These are phyloP conservation scores for Cladosporium sp. DNA, from an alignment of 2,329 filamentous ascomycete genomes.

Conservation along the genomic window DNA sequence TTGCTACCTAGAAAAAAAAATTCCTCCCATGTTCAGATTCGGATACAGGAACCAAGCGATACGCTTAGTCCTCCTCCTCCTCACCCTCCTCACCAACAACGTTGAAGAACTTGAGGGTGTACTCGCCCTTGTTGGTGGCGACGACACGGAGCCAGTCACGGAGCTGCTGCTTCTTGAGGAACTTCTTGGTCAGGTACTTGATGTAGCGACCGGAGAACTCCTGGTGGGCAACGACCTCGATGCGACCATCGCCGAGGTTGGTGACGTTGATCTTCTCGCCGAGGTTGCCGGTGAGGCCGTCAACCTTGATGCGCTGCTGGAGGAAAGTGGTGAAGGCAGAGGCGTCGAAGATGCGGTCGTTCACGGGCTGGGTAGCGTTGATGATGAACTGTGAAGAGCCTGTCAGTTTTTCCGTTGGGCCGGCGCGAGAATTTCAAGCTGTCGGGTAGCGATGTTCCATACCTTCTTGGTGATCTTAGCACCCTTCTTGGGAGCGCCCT, in stretches of 20 bases:
- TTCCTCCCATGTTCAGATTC: constrained; percentile 17
- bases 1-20: constrained; percentile 11
- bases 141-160: constrained; percentile 99
- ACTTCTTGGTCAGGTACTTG: constrained; percentile 99
- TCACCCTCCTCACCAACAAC: constrained; percentile 97
- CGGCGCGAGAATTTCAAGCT: not conserved
- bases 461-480: constrained; percentile 86
- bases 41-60: constrained; percentile 16
- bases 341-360: constrained; percentile 99
- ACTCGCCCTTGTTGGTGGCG: constrained; percentile 95
- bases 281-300: constrained; percentile 96
- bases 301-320: constrained; percentile 99
- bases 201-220: constrained; percentile 98
- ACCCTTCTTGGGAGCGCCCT: constrained; percentile 48
- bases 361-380: constrained; percentile 96
- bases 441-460: constrained; percentile 32
- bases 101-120: constrained; percentile 99
- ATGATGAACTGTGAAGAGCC: constrained; percentile 76
- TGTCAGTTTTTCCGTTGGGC: constrained; percentile 8
- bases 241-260: constrained; percentile 92
- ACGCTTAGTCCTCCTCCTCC: constrained; percentile 92
- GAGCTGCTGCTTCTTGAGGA: constrained; percentile 99
- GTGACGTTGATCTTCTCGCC: constrained; percentile 89
- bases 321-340: constrained; percentile 99
- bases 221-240: constrained; percentile 96